Base-by-base conservation (phyloP, 352 stramenopile genomes). In the Pythium rishiriense region DNA sequence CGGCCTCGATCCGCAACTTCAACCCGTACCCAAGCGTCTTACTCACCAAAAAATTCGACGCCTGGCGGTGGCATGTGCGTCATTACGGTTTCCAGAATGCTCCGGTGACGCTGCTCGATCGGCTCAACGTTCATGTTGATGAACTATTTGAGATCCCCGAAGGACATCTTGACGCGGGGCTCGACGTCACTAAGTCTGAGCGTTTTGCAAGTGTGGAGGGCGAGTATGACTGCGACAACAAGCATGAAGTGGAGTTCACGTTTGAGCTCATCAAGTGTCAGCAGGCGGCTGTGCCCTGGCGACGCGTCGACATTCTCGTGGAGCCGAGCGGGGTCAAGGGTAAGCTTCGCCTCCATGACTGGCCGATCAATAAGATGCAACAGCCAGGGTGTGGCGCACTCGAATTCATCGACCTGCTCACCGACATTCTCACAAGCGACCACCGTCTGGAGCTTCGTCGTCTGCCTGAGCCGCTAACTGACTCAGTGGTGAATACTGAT, bases 321-420 rank as follows among this genome's bases (percentile, higher is more conserved):
- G 72, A 90, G 49, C 79, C 78, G 8, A 72, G 69, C 22, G 79
- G 81, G 7, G 65, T 91, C 46, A 89, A 88, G 58, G 83, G 81
- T 17, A 87, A 90, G 43, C 62, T 89, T 58, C 77, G 79, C 11
- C 73, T 93, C n/a, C 85, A 93, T 52, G 83, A 90, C 72, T 93
- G 85, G 85, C 62, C 79, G 12, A 85, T 91, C 57, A 86, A 77
- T 74, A 91, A 91, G 65, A 88, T 87, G 78, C 79, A 91, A 56
- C 74, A 72, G 37, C 66, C 70, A 8, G 82, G 81, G n/a, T 91
- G 82, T 63, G 63, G 68, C 26, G 81, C 82, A 1, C 58, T 83
- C 48, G 81, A 91, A 56, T 91, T 91, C 46, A 91, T 93, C 45
- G 77, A 91, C 21, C 43, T 93, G n/a, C 46, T 93, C 8, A 83